Conservation (phyloP, 768 basidiomycete species). For the Termitomyces sp. region DNA sequence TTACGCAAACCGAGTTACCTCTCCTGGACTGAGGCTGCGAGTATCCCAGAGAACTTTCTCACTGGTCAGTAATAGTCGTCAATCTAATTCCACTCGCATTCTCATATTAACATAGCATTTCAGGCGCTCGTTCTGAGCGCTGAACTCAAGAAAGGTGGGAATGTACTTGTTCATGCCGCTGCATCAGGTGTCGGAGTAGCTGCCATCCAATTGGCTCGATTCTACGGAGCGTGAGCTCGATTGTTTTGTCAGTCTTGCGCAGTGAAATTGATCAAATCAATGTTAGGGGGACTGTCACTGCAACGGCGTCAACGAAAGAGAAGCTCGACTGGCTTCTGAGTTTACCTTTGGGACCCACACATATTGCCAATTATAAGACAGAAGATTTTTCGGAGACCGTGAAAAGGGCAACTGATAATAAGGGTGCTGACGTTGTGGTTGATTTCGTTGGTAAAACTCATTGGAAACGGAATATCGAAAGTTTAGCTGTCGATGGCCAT, state of each 20-base stretch:
- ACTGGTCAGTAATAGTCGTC: conserved; percentile 50
- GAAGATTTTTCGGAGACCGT: conserved; percentile 74
- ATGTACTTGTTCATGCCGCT: conserved; percentile 86
- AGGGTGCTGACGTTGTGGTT: conserved; percentile 79
- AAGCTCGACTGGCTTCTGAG: conserved; percentile 75
- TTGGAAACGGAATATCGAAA: conserved; percentile 67
- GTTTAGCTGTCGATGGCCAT: conserved; percentile 64
- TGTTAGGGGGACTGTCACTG: conserved; percentile 60
- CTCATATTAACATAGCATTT: conserved; percentile 27
- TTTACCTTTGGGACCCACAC: conserved; percentile 64
- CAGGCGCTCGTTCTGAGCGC: conserved; percentile 56
- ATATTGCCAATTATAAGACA: conserved; percentile 80
- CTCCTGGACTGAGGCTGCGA: conserved; percentile 81
- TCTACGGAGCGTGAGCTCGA: conserved; percentile 54
- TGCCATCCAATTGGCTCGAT: conserved; percentile 80
- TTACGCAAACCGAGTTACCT: conserved; percentile 70
- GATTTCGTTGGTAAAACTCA: conserved; percentile 80
- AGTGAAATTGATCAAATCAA: background rate
- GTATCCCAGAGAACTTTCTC: conserved; percentile 82
- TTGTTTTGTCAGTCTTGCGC: conserved; percentile 20
- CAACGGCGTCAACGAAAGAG: conserved; percentile 80
- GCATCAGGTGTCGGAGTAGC: conserved; percentile 89
- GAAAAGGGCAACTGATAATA: conserved; percentile 56
- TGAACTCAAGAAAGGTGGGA: conserved; percentile 59
- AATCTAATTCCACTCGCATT: background rate